These are phyloP conservation scores for Fusarium liriodendri DNA, from an alignment of 2,329 filamentous ascomycete species.

Conservation along the genomic window DNA sequence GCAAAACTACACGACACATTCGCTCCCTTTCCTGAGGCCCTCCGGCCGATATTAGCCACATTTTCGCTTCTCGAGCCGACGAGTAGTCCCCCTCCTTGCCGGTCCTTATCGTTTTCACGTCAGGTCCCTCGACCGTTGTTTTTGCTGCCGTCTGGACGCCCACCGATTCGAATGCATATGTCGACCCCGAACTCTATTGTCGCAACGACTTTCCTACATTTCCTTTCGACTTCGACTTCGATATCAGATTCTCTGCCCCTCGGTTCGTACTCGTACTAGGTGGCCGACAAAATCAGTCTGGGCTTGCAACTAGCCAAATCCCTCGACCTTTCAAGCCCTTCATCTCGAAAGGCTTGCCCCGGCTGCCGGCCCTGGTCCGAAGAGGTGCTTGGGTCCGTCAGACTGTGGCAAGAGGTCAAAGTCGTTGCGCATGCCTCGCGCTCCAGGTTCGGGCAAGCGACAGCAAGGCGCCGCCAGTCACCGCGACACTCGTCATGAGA, in stretches of 20 bases:
- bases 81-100: slow-evolving; percentile 34
- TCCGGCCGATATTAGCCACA: slow-evolving; percentile 32
- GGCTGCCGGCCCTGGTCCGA: slow-evolving; percentile 52
- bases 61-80: slow-evolving; percentile 22
- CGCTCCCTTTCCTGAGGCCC: slow-evolving; percentile 38
- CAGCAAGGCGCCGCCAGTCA: slow-evolving; percentile 71
- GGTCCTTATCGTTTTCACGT: slow-evolving; percentile 20
- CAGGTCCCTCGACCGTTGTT: slow-evolving; percentile 17
- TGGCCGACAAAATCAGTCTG: slow-evolving; percentile 13
- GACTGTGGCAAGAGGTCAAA: slow-evolving; percentile 48
- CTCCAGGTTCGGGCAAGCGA: slow-evolving; percentile 69
- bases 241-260: slow-evolving; percentile 19
- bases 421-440: slow-evolving; percentile 69
- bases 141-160: slow-evolving; percentile 19
- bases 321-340: slow-evolving; percentile 25
- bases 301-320: slow-evolving; percentile 24
- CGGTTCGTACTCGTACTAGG: slow-evolving; percentile 23
- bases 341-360: slow-evolving; percentile 45
- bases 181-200: slow-evolving; percentile 35
- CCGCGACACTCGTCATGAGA: slow-evolving; percentile 84
- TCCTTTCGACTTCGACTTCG: slow-evolving; percentile 15
- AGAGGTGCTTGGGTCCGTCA: slow-evolving; percentile 50
- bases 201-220: slow-evolving; percentile 36
- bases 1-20: slow-evolving; percentile 22
- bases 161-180: slow-evolving; percentile 41